These are phyloP conservation scores for Sporothrix humicola DNA, from an alignment of 2,329 filamentous ascomycete species.

Conservation along the genomic window DNA sequence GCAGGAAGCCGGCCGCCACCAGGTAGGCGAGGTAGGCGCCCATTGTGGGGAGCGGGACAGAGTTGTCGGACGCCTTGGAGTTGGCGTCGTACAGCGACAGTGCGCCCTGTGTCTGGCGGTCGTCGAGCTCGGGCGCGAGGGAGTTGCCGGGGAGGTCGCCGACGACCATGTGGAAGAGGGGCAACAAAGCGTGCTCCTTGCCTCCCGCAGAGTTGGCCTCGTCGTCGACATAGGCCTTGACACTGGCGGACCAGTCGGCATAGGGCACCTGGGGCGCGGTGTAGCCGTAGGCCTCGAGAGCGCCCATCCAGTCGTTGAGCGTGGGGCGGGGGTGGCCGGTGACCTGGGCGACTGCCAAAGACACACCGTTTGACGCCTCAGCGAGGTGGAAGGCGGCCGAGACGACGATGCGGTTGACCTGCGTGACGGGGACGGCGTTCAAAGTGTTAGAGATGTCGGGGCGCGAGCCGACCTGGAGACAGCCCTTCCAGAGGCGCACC, in stretches of 20 bases:
- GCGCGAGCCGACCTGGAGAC: slow-evolving; percentile 74
- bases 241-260: slow-evolving; percentile 59
- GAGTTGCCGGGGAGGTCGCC: slow-evolving; percentile 72
- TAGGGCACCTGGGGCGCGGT: slow-evolving; percentile 70
- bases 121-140: slow-evolving; percentile 74
- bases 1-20: slow-evolving; percentile 66
- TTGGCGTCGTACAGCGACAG: slow-evolving; percentile 52
- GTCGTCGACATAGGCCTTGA: slow-evolving; percentile 64
- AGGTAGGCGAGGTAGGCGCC: slow-evolving; percentile 69
- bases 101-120: slow-evolving; percentile 68
- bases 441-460: slow-evolving; percentile 85
- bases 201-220: slow-evolving; percentile 62
- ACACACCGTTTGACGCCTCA: slow-evolving; percentile 44
- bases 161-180: slow-evolving; percentile 75
- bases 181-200: slow-evolving; percentile 72
- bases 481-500: slow-evolving; percentile 84
- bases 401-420: slow-evolving; percentile 80
- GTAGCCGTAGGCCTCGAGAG: slow-evolving; percentile 76
- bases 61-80: slow-evolving; percentile 60
- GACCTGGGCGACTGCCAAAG: slow-evolving; percentile 71
- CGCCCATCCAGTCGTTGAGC: slow-evolving; percentile 77
- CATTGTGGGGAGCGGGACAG: slow-evolving; percentile 65
- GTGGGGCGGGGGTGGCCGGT: slow-evolving; percentile 79
- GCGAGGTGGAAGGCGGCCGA: slow-evolving; percentile 68
- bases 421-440: slow-evolving; percentile 86